Percentiles rank a stretch among this genome's conserved stretches.
Conservation (phyloP, 768 basidiomycete genomes). For the Lactifluus rugatus region DNA sequence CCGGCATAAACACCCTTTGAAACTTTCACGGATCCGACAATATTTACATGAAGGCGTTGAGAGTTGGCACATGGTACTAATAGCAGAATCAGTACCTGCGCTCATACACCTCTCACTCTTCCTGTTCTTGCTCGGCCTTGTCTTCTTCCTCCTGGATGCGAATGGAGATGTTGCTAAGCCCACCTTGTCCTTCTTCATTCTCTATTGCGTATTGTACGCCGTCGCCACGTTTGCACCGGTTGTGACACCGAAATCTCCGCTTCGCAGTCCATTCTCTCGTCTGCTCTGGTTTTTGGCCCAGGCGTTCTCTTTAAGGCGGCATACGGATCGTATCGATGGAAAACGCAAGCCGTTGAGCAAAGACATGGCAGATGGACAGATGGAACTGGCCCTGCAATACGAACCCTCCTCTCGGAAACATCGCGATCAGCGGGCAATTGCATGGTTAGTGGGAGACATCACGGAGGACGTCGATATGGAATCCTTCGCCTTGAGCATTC, state of each 20-base stretch:
- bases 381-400: conserved; percentile 14
- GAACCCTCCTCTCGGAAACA: background rate
- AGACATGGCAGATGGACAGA: conserved; percentile 13
- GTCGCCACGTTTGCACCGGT: conserved; percentile 6
- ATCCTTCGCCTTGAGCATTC: conserved; percentile 7
- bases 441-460: conserved; percentile 1
- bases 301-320: background rate
- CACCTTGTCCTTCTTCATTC: background rate
- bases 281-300: conserved; percentile 6
- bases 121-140: conserved; percentile 40
- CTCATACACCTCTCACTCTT: conserved; percentile 41
- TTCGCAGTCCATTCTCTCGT: conserved; percentile 6
- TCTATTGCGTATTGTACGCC: conserved; percentile 11
- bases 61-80: conserved; percentile 31
- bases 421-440: conserved; percentile 14
- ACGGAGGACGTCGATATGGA: conserved; percentile 14
- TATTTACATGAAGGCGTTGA: conserved; percentile 30
- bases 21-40: conserved; percentile 30
- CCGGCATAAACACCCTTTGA: conserved; percentile 21
- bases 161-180: conserved; percentile 5
- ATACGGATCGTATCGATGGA: background rate
- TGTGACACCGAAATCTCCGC: conserved; percentile 5
- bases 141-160: conserved; percentile 34
- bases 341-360: background rate
- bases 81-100: conserved; percentile 37